Base-by-base conservation (phyloP, 2,329 filamentous ascomycete genomes). In the Colletotrichum somersetense region DNA sequence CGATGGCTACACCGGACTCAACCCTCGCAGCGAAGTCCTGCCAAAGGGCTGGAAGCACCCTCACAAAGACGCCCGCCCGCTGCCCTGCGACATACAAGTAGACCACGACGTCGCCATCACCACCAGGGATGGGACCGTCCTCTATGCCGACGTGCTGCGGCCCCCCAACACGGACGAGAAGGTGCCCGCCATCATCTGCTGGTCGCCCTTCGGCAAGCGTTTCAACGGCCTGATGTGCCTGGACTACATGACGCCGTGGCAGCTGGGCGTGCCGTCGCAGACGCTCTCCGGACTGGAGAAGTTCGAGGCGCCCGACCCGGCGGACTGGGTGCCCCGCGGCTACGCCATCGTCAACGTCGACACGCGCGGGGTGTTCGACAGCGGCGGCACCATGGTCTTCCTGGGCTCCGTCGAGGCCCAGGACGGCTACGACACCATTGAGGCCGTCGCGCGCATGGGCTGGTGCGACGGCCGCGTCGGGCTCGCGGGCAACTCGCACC, bases 121-220 rank as follows among this genome's bases (percentile, higher is more conserved):
- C 10, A 78, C 83, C 1, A 79, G 83, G 57, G 84, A 86, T 72
- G 84, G 85, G 26, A 77, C 72, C 14, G 77, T 76, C 0, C 77
- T 86, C 0, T 85, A 85, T 73, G 78, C 78, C 11, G 85, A 87
- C 61, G 79, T 86, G 44, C 86, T 84, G 73, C 79, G 85, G 7
- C 84, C 84, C 0, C 75, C 80, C 1, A 75, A 77, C 38, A 67
- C 71, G 20, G 66, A 74, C n/a, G 76, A 76, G 62, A 82, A 79
- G 55, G 75, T 85, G 0, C 84, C 85, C 1, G 84, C 83, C 1
- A 76, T 86, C 33, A 73, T 87, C 1, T 79, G 78, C 61, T 87
- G 83, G 83, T 81, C 79, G 8, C 81, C 80, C 18, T 86, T 83
- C 70, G 85, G 85, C 26, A 86, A 87, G 73, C 81, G 83, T 68